These are phyloP conservation scores for Phytophthora rubi DNA, from an alignment of 352 stramenopile genomes.

Conservation along the genomic window DNA sequence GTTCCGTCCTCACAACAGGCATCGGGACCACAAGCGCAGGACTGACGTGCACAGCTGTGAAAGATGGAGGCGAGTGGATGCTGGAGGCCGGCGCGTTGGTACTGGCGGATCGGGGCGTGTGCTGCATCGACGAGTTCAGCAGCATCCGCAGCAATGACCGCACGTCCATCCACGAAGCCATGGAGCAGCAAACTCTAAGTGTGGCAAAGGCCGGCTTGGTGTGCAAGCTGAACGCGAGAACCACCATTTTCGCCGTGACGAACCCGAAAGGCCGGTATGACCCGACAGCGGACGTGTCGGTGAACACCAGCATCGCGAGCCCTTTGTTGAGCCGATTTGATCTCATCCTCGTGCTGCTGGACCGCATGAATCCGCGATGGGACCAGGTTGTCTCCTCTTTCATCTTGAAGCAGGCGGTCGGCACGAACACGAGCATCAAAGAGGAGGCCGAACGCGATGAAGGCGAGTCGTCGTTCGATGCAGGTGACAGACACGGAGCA, in stretches of 20 bases:
- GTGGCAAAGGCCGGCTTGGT: slow-evolving; percentile 98
- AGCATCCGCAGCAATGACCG: slow-evolving; percentile 94
- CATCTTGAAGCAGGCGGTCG: slow-evolving; percentile 91
- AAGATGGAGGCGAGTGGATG: slow-evolving; percentile 96
- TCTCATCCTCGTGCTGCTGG: slow-evolving; percentile 95
- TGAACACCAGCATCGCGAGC: slow-evolving; percentile 96
- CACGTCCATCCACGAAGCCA: slow-evolving; percentile 96
- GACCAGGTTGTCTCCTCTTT: slow-evolving; percentile 96
- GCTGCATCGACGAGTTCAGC: slow-evolving; percentile 98
- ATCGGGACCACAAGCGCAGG: slow-evolving; percentile 96
- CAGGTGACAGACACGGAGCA: slow-evolving; percentile 11
- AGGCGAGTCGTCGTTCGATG: slow-evolving; percentile 24
- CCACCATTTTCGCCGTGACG: slow-evolving; percentile 96
- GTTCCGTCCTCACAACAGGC: slow-evolving; percentile 96
- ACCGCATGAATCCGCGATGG: slow-evolving; percentile 87
- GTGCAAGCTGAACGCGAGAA: slow-evolving; percentile 95
- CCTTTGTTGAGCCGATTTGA: slow-evolving; percentile 98
- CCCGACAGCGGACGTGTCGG: slow-evolving; percentile 85
- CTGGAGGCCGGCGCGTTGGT: slow-evolving; percentile 96
- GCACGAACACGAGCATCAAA: slow-evolving; percentile 37
- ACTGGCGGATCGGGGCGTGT: slow-evolving; percentile 91
- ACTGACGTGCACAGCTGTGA: slow-evolving; percentile 96
- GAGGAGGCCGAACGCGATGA: slow-evolving; percentile 32
- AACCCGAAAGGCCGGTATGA: slow-evolving; percentile 94
- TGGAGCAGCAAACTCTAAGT: slow-evolving; percentile 98